A percentile compares a stretch with the other conserved stretches of the same genome.
Evolutionary conservation across 441 rosid species (phyloP).

Genomic region (Erysimum cheiri): DNA sequence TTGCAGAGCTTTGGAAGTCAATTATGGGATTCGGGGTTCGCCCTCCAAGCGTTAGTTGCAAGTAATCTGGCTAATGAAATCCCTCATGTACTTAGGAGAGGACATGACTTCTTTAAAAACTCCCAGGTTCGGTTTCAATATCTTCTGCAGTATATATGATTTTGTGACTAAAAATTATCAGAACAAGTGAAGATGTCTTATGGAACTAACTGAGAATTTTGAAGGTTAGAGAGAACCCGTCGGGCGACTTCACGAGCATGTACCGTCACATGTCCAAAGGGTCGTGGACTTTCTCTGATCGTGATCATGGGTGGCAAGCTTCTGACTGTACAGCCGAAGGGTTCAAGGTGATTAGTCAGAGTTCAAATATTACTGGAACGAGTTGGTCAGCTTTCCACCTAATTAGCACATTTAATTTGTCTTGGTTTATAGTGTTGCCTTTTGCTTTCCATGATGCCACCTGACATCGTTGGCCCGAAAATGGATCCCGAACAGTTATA

Average conservation of each 20-base stretch:
- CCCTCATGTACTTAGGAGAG: conserved; percentile 56
- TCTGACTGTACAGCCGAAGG: conserved; percentile 69
- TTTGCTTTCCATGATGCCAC: conserved; percentile 44
- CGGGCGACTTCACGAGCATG: conserved; percentile 52
- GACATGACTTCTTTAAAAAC: conserved; percentile 55
- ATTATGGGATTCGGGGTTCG: conserved; percentile 57
- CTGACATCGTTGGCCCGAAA: conserved; percentile 41
- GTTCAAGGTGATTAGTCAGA: conserved; percentile 47
- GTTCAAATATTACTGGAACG: background rate
- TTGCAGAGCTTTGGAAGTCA: conserved; percentile 65
- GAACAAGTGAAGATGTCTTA: conserved; percentile 28
- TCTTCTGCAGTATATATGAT: background rate
- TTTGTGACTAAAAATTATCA: conserved; percentile 3
- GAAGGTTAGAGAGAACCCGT: conserved; percentile 60
- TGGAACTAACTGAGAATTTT: conserved; percentile 6
- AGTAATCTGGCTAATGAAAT: conserved; percentile 51
- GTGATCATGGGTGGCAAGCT: conserved; percentile 71
- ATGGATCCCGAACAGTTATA: conserved; percentile 44
- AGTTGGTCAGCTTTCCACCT: conserved; percentile 16
- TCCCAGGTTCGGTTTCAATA: conserved; percentile 46
- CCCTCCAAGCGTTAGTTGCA: conserved; percentile 59
- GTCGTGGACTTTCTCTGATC: conserved; percentile 70
- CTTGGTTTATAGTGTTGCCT: conserved; percentile 46
- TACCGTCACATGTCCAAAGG: conserved; percentile 67
- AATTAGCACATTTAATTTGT: conserved; percentile 1